Evolutionary conservation across 768 basidiomycete genomes (phyloP).

Genomic region (Omphalotus guepiniiformis): DNA sequence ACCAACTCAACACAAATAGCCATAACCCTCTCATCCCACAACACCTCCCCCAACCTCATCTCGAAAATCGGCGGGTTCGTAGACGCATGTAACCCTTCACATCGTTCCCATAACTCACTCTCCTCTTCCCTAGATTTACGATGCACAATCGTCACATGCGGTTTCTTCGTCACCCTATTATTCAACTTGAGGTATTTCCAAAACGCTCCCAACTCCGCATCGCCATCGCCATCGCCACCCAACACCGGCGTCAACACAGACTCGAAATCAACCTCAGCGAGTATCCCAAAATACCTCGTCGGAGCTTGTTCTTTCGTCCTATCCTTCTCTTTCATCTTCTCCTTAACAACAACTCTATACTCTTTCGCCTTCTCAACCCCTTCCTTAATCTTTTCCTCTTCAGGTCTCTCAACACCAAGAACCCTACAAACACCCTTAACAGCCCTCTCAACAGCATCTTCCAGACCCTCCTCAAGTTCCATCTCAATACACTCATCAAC

Average conservation of each 20-base stretch:
- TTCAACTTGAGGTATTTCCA: constrained; percentile 44
- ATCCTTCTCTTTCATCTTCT: constrained; percentile 34
- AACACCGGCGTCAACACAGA: constrained; percentile 35
- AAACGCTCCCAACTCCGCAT: constrained; percentile 33
- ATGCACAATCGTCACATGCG: constrained; percentile 90
- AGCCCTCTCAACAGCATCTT: constrained; percentile 51
- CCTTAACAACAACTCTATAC: constrained; percentile 39
- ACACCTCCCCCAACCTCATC: constrained; percentile 54
- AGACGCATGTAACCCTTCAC: constrained; percentile 37
- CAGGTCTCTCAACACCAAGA: constrained; percentile 51
- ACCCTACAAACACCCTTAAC: constrained; percentile 53
- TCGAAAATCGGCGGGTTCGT: constrained; percentile 49
- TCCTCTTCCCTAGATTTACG: constrained; percentile 16
- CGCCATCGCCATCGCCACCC: constrained; percentile 32
- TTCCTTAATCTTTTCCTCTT: constrained; percentile 49
- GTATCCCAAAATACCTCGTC: constrained; percentile 70
- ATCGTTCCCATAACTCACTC: constrained; percentile 43
- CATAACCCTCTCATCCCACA: constrained; percentile 83
- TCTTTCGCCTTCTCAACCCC: constrained; percentile 43
- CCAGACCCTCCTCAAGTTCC: constrained; percentile 50
- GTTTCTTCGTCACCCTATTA: constrained; percentile 49
- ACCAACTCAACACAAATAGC: constrained; percentile 68
- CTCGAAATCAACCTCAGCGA: constrained; percentile 67
- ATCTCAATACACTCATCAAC: constrained; percentile 71
- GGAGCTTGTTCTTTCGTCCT: constrained; percentile 25